A percentile compares a stretch with the other conserved stretches of the same genome.
These are phyloP conservation scores for Cryphonectria radicalis DNA, from an alignment of 2,329 filamentous ascomycete genomes.

Conservation along the genomic window DNA sequence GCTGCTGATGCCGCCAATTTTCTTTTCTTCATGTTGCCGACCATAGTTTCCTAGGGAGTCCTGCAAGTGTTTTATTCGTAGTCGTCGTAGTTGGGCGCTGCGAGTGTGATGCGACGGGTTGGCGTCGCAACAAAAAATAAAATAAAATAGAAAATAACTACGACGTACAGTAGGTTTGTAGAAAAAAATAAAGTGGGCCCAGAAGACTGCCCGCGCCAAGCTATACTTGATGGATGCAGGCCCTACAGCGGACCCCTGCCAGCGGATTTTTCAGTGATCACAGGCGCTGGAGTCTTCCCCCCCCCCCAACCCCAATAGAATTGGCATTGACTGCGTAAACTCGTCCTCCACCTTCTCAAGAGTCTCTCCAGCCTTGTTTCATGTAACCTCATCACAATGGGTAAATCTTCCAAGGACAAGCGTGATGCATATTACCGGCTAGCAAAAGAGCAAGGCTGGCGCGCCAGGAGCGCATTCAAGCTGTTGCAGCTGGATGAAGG, in stretches of 20 bases:
- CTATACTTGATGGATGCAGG: slow-evolving; percentile 5
- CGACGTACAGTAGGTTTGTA: neutral
- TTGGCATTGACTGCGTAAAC: neutral
- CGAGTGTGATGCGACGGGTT: neutral
- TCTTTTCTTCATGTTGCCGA: slow-evolving; percentile 34
- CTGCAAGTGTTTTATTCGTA: neutral
- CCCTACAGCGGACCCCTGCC: slow-evolving; percentile 15
- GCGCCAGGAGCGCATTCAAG: slow-evolving; percentile 94
- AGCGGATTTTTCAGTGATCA: slow-evolving; percentile 11
- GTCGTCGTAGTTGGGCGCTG: neutral
- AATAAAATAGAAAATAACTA: no score
- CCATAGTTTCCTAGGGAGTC: slow-evolving; percentile 5
- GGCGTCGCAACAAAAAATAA: slow-evolving; percentile 1
- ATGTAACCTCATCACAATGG: slow-evolving; percentile 60
- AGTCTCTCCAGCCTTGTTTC: neutral
- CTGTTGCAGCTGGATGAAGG: slow-evolving; percentile 90
- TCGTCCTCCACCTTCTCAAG: neutral
- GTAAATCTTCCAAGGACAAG: slow-evolving; percentile 98
- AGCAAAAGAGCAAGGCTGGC: slow-evolving; percentile 98
- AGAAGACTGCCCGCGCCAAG: neutral
- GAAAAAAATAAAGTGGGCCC: slow-evolving; percentile 2
- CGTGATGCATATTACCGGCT: slow-evolving; percentile 97
- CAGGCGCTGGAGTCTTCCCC: neutral
- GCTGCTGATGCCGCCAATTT: slow-evolving; percentile 30
- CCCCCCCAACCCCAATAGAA: neutral